These are phyloP conservation scores for Acanthamoeba polyphaga DNA, from an alignment of 208 protist species.

Conservation along the genomic window DNA sequence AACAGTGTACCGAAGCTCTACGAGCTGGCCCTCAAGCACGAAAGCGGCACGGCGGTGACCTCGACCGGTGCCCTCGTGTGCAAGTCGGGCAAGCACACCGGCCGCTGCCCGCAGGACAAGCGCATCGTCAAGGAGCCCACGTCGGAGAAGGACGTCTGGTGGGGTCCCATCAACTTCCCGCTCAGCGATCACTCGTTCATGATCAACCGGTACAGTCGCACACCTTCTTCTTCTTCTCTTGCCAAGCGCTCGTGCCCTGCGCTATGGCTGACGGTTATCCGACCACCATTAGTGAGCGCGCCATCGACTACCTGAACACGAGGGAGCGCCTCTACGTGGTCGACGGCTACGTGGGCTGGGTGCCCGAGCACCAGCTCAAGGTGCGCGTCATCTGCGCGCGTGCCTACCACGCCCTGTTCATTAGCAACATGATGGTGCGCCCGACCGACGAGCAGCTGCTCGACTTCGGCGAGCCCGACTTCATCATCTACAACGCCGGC, in stretches of 20 bases:
- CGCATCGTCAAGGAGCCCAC: slow-evolving; percentile 92
- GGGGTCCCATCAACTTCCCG: slow-evolving; percentile 96
- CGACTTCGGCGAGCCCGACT: slow-evolving; percentile 96
- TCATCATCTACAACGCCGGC: slow-evolving; percentile 96
- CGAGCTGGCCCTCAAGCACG: slow-evolving; percentile 27
- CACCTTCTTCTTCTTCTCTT: no score
- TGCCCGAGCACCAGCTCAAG: slow-evolving; percentile 95
- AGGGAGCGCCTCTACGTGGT: slow-evolving; percentile 95
- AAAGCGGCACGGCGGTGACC: slow-evolving; percentile 87
- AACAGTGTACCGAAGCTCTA: slow-evolving; percentile 55
- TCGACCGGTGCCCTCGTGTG: slow-evolving; percentile 93
- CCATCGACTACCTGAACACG: slow-evolving; percentile 95
- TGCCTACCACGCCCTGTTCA: slow-evolving; percentile 98
- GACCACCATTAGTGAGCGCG: slow-evolving; percentile 91
- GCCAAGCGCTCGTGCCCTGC: no score
- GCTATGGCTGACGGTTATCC: no score
- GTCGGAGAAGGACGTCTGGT: slow-evolving; percentile 94
- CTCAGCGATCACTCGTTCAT: slow-evolving; percentile 94
- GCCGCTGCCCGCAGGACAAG: slow-evolving; percentile 96
- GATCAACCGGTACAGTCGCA: slow-evolving; percentile 88
- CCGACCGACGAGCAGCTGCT: slow-evolving; percentile 93
- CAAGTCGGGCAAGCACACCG: slow-evolving; percentile 94
- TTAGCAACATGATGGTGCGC: slow-evolving; percentile 97
- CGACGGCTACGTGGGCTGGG: slow-evolving; percentile 95
- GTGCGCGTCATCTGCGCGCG: slow-evolving; percentile 94